Percentiles rank a stretch among this genome's conserved stretches.
Conservation (phyloP, 257 asterid genomes). For the Apocynum venetum region DNA sequence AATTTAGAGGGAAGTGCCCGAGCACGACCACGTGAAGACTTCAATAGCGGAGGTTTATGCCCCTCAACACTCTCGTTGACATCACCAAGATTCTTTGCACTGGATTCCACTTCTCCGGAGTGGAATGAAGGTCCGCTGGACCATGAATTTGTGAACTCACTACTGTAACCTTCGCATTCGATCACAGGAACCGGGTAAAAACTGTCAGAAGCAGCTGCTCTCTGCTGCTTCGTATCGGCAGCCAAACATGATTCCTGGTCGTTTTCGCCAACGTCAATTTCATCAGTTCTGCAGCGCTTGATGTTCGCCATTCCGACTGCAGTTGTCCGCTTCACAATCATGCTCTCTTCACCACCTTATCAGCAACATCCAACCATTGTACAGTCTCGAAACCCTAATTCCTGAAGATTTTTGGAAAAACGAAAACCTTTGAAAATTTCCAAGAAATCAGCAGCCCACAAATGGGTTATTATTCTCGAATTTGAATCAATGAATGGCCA, state of each 20-base stretch:
- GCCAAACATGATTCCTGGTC: conserved; percentile 33
- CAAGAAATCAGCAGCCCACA: conserved; percentile 1
- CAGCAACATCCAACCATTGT: conserved; percentile 13
- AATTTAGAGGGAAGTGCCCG: conserved; percentile 57
- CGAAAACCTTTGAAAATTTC: neutral
- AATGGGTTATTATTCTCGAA: neutral
- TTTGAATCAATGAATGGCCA: neutral
- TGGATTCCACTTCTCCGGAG: conserved; percentile 24
- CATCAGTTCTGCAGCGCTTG: conserved; percentile 55
- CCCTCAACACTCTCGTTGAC: conserved; percentile 15
- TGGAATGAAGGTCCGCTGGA: conserved; percentile 24
- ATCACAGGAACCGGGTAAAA: conserved; percentile 42
- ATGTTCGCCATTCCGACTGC: conserved; percentile 60
- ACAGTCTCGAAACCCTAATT: conserved; percentile 13
- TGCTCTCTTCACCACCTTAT: conserved; percentile 12
- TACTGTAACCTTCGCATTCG: conserved; percentile 38
- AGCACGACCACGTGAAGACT: conserved; percentile 75
- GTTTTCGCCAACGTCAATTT: conserved; percentile 19
- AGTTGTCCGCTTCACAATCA: conserved; percentile 35
- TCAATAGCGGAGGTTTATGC: conserved; percentile 53
- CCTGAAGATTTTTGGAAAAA: neutral
- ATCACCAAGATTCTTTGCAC: conserved; percentile 13
- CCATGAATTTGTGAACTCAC: conserved; percentile 31
- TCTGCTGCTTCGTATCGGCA: conserved; percentile 18
- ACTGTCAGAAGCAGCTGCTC: conserved; percentile 22